A percentile compares a stretch with the other conserved stretches of the same genome.
Evolutionary conservation across 148 eudicot genomes (phyloP).

Genomic region (Fagopyrum homotropicum): DNA sequence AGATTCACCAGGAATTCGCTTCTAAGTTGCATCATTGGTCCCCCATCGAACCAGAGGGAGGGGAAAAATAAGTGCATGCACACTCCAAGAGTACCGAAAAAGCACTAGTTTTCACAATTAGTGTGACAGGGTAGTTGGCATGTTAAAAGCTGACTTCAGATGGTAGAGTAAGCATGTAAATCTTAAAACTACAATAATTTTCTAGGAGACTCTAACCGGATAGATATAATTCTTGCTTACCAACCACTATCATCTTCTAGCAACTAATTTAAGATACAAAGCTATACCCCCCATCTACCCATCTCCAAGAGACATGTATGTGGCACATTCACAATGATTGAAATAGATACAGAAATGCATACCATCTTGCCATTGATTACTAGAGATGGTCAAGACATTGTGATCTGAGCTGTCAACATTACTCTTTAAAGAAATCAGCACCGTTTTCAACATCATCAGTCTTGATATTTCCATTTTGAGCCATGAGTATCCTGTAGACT

Average conservation of each 20-base stretch:
- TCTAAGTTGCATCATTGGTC: neutral
- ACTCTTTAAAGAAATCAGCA: constrained; percentile 52
- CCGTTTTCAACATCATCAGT: constrained; percentile 78
- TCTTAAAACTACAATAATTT: neutral
- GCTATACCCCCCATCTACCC: neutral
- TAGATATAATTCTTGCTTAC: neutral
- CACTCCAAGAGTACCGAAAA: neutral
- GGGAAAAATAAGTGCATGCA: neutral
- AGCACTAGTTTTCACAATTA: neutral
- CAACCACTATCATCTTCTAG: neutral
- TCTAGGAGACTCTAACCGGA: neutral
- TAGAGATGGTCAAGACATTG: neutral
- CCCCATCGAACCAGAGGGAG: neutral
- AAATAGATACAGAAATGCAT: neutral
- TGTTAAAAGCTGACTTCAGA: neutral
- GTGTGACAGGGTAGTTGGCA: neutral
- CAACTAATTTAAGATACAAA: neutral
- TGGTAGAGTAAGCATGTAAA: neutral
- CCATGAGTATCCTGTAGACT: constrained; percentile 84
- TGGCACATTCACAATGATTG: neutral
- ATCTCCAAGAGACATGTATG: neutral
- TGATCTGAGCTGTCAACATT: neutral
- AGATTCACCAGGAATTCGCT: neutral
- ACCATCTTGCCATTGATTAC: neutral
- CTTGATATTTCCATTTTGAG: constrained; percentile 51